Base-by-base conservation (phyloP, 495 filamentous ascomycete genomes). In the Aspergillus kassunensis region DNA sequence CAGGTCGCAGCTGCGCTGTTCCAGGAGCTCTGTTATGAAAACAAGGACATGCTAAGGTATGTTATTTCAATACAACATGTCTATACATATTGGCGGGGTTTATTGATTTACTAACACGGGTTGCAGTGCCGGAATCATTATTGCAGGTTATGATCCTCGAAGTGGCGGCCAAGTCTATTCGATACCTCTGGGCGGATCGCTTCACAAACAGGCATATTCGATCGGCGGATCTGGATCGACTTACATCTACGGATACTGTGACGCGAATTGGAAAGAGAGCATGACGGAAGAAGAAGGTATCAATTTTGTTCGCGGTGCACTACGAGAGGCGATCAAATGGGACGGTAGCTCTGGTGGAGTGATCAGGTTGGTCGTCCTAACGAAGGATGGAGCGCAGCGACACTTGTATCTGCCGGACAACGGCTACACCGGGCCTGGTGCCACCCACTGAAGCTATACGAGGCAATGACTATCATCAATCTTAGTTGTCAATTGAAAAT, bases 171-270 rank as follows among this genome's bases (percentile, higher is more conserved):
- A 96, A 64, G 92, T 97, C 27, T 98, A 96, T 72, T 90, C 89
- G 64, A 97, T 98, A 64, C 95, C 93, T 2, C 78, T 97, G 39
- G 95, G 93, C 66, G 95, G 93, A 47, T 97, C 93, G 23, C 82
- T 98, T 54, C 93, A 98, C 83, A 96, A 96, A 77, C 91, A 97
- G 69, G 63, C 91, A 11, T 98, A 96, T 62, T 81, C 95, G 33
- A 98, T 98, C 56, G 92, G 95, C 58, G 93, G 93, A 44, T 97
- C 91, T 8, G 93, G 93, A 12, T 97, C 92, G 60, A 97, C 93
- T 43, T 98, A 97, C 76, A 98, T 98, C 72, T 97, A 96, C 76
- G 93, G 93, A 57, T 97, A 91, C 76, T 97, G 93, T 66, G 91
- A 98, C 69, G 85, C 91, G 44, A 81, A 98, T 78, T 98, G 93